A percentile compares a stretch with the other conserved stretches of the same genome.
phyloP scores from a whole-genome alignment of 139 green algal species.

The Coccomyxa sp. region DNA sequence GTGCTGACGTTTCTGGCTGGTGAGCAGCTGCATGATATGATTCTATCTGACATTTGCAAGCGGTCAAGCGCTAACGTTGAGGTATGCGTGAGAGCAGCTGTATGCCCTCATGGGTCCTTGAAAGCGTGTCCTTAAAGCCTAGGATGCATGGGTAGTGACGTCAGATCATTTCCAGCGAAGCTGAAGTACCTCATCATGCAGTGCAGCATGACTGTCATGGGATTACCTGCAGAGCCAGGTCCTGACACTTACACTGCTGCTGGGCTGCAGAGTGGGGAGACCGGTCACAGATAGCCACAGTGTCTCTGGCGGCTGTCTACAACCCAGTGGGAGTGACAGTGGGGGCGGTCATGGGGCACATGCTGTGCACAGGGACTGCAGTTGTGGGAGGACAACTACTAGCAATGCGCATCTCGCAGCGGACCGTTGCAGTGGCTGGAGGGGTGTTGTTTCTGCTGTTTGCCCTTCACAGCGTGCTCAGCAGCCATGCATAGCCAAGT shows the following conservation, averaged over 20 bases:
- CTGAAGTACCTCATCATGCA: no score
- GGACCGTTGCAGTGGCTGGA: constrained; percentile 33
- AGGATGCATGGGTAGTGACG: not conserved
- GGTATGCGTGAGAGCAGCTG: no score
- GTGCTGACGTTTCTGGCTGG: constrained; percentile 68
- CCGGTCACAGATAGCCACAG: constrained; percentile 70
- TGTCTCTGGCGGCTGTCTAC: constrained; percentile 44
- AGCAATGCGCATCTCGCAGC: constrained; percentile 36
- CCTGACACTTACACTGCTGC: not conserved
- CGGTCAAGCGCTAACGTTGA: no score
- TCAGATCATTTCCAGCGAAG: no score
- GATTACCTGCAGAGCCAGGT: no score
- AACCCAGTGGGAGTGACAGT: constrained; percentile 57
- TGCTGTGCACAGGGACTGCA: constrained; percentile 44
- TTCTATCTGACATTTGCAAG: not conserved
- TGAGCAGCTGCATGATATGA: not conserved
- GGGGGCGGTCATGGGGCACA: constrained; percentile 59
- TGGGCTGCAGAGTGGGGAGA: constrained; percentile 62
- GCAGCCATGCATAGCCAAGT: no score
- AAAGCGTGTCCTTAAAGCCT: no score
- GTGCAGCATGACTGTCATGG: no score
- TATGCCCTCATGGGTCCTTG: no score
- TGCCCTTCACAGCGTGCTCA: constrained; percentile 27
- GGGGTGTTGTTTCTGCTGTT: constrained; percentile 40
- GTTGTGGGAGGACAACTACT: constrained; percentile 29